Conservation (phyloP, 345 rosid species). For the Punica granatum region DNA sequence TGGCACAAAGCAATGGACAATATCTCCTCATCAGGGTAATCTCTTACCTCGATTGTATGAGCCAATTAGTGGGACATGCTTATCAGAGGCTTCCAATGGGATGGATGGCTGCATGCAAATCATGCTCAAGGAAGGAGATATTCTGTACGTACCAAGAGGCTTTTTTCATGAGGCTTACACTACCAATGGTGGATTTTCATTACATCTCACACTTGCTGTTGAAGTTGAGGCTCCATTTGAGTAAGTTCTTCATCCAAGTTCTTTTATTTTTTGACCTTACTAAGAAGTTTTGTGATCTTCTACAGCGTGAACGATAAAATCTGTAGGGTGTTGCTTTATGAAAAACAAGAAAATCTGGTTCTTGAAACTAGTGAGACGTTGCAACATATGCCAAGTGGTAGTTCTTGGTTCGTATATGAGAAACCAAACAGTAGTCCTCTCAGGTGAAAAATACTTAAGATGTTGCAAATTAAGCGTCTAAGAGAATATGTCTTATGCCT, state of each 20-base stretch:
- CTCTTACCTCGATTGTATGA: constrained; percentile 47
- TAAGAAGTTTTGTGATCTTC: not conserved
- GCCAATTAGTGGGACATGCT: constrained; percentile 18
- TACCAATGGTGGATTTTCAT: constrained; percentile 27
- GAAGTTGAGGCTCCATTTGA: constrained; percentile 64
- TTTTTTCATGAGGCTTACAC: constrained; percentile 47
- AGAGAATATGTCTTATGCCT: not conserved
- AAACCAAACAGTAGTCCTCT: not conserved
- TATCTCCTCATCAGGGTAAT: constrained; percentile 25
- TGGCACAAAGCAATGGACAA: constrained; percentile 43
- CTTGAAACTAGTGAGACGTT: not conserved
- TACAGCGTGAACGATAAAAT: not conserved
- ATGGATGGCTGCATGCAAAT: constrained; percentile 17
- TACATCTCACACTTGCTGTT: constrained; percentile 49
- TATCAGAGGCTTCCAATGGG: constrained; percentile 14
- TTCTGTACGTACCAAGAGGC: constrained; percentile 59
- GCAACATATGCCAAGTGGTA: not conserved
- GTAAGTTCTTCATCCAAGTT: constrained; percentile 29
- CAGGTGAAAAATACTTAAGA: not conserved
- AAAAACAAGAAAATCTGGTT: not conserved
- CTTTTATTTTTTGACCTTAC: not conserved
- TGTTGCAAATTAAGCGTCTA: not conserved
- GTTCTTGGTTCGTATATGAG: not conserved
- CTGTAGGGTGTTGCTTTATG: constrained; percentile 1
- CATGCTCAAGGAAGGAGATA: constrained; percentile 42